phyloP scores from a whole-genome alignment of 2,329 filamentous ascomycete species.

The Alternaria gaisen region DNA sequence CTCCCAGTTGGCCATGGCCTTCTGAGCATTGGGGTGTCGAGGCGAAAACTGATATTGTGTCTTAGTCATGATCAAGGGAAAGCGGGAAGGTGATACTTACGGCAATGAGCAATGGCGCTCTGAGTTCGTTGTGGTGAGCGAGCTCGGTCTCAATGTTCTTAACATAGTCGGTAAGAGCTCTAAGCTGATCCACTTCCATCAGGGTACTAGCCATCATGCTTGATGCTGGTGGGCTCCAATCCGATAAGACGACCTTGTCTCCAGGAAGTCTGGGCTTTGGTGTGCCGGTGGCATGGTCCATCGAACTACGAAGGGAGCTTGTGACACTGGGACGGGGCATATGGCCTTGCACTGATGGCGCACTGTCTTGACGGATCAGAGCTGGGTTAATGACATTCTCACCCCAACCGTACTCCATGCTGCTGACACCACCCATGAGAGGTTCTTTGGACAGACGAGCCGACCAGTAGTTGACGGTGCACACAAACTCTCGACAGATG shows the following conservation, averaged over 20 bases:
- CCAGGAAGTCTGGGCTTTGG: constrained; percentile 77
- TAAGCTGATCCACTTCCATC: constrained; percentile 81
- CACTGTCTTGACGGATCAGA: constrained; percentile 53
- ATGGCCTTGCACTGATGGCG: constrained; percentile 44
- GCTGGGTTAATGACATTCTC: constrained; percentile 75
- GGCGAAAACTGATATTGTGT: constrained; percentile 72
- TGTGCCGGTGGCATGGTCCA: constrained; percentile 64
- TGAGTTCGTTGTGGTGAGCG: constrained; percentile 84
- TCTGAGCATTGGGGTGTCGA: constrained; percentile 78
- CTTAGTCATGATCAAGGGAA: constrained; percentile 21
- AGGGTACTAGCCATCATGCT: constrained; percentile 86
- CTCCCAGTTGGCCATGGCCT: constrained; percentile 97
- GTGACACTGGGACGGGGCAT: constrained; percentile 64
- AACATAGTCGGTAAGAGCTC: constrained; percentile 79
- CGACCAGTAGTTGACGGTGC: constrained; percentile 97
- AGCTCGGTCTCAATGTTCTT: constrained; percentile 86
- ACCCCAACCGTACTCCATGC: constrained; percentile 97
- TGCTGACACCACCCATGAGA: constrained; percentile 89
- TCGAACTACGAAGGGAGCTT: constrained; percentile 68
- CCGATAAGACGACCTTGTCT: constrained; percentile 82
- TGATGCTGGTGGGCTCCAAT: constrained; percentile 89
- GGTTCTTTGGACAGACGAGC: constrained; percentile 93
- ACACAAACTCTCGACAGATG: constrained; percentile 93
- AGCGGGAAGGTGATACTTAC: constrained; percentile 52
- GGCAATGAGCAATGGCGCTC: constrained; percentile 85